phyloP scores from a whole-genome alignment of 305 asterid genomes.

The Plantago lanceolata region DNA sequence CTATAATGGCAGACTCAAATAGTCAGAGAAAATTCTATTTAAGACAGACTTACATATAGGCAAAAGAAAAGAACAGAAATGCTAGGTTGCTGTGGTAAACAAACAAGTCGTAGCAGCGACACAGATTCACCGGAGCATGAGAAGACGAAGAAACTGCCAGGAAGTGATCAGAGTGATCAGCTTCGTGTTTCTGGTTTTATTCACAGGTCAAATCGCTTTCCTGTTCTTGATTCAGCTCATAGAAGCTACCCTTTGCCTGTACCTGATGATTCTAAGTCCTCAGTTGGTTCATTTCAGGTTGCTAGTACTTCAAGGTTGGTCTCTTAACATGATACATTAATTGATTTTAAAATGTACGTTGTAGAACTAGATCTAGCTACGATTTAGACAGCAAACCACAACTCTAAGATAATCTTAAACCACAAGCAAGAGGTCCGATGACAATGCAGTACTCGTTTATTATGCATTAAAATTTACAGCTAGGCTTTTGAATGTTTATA shows the following conservation, averaged over 20 bases:
- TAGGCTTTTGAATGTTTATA: constrained; percentile 15
- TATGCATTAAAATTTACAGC: constrained; percentile 2
- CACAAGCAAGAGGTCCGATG: neutral
- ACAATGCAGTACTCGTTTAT: neutral
- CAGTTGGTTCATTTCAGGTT: neutral
- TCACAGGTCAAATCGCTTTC: constrained; percentile 46
- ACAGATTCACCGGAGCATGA: constrained; percentile 42
- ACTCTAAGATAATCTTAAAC: too few species aligned
- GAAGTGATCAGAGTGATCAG: constrained; percentile 43
- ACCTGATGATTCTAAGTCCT: constrained; percentile 29
- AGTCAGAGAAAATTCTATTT: neutral
- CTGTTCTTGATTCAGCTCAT: constrained; percentile 80
- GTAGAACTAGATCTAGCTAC: too few species aligned
- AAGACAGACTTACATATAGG: neutral
- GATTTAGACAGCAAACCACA: too few species aligned
- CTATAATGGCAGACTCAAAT: neutral
- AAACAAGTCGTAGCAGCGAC: constrained; percentile 52
- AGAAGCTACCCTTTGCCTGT: constrained; percentile 64
- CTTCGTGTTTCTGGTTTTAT: constrained; percentile 37
- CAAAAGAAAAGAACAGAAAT: constrained; percentile 32
- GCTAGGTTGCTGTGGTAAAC: constrained; percentile 87
- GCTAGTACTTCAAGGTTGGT: constrained; percentile 28
- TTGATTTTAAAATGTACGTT: too few species aligned
- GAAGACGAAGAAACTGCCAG: constrained; percentile 33
- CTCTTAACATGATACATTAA: constrained; percentile 30